Base-by-base conservation (phyloP, 148 eudicot genomes). In the Arctostaphylos glauca region DNA sequence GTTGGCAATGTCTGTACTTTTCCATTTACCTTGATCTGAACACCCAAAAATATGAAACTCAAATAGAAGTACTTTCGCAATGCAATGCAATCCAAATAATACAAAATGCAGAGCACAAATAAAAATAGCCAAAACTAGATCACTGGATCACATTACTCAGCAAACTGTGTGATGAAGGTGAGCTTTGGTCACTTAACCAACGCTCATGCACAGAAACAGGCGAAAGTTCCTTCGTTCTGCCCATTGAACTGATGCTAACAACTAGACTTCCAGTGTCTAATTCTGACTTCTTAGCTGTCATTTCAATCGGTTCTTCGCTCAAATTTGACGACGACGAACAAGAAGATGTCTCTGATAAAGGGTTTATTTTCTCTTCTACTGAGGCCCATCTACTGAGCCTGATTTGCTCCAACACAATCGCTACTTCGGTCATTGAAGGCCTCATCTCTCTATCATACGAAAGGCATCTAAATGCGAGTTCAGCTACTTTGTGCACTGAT, bases 341-440 rank as follows among this genome's bases (percentile, higher is more conserved):
- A 60, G 82, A 58, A 0, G 89, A 84, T 13, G 62, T 47, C 18
- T 86, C 87, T n/a, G 79, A 56, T 49, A 86, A 86, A 78, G 60
- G 56, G 2, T 18, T 80, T 19, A 56, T 53, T 13, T 56, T 84
- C 6, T 79, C 87, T 46, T 77, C 84, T 54, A 72, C n/a, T 4
- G 80, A 44, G 3, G 23, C 66, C 82, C 84, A 86, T 44, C 77
- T 66, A 58, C 86, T 87, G 66, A 81, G 76, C 80, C 88, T 84
- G 7, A 89, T 88, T 53, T 87, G 85, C 77, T 90, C 92, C 74
- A 90, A 56, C 23, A 87, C 92, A 9, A 60, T 53, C 0, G 92
- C 92, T 6, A 90, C 92, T 83, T 90, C 92, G 72, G 58, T 76
- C 90, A 90, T 90, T 0, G 92, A 82, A 23, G 92, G 92, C 85